Percentiles rank a stretch among this genome's conserved stretches.
These are phyloP conservation scores for Pleurotus tuber-regium DNA, from an alignment of 768 basidiomycete species.

Conservation along the genomic window DNA sequence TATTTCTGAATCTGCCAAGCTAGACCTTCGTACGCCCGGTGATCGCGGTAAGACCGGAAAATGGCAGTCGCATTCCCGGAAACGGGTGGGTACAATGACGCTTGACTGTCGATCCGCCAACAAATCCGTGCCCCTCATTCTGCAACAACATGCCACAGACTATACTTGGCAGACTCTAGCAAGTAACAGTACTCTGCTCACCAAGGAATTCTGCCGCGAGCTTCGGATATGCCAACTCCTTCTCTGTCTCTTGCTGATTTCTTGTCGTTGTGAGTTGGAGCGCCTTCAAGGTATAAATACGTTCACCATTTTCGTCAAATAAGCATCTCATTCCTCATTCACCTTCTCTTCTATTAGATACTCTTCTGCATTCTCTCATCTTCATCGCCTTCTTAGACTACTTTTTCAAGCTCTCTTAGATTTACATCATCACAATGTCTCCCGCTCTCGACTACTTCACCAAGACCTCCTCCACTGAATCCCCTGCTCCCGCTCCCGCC, in stretches of 20 bases:
- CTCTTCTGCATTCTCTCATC: slow-evolving; percentile 5
- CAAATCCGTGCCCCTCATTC: background rate
- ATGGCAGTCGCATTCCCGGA: slow-evolving; percentile 1
- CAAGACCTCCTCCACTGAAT: slow-evolving; percentile 2
- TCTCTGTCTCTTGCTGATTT: background rate
- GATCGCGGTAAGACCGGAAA: background rate
- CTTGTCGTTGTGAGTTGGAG: background rate
- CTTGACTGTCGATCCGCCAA: background rate
- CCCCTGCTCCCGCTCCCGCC: slow-evolving; percentile 4
- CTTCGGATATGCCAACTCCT: background rate
- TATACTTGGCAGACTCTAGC: background rate
- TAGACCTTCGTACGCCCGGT: background rate
- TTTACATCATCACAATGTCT: background rate
- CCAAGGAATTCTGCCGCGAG: background rate
- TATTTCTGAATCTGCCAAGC: background rate
- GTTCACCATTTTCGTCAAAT: background rate
- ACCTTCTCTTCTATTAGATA: background rate
- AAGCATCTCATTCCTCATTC: slow-evolving; percentile 5
- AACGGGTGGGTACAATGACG: background rate
- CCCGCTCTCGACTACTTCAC: slow-evolving; percentile 8
- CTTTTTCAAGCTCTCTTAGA: background rate
- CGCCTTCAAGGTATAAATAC: slow-evolving; percentile 1
- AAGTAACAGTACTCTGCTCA: background rate
- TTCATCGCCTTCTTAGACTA: slow-evolving; percentile 1
- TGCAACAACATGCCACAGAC: background rate